Percentiles rank a stretch among this genome's conserved stretches.
Evolutionary conservation across 2,329 filamentous ascomycete genomes (phyloP).

Genomic region (Xylariaceae sp.): DNA sequence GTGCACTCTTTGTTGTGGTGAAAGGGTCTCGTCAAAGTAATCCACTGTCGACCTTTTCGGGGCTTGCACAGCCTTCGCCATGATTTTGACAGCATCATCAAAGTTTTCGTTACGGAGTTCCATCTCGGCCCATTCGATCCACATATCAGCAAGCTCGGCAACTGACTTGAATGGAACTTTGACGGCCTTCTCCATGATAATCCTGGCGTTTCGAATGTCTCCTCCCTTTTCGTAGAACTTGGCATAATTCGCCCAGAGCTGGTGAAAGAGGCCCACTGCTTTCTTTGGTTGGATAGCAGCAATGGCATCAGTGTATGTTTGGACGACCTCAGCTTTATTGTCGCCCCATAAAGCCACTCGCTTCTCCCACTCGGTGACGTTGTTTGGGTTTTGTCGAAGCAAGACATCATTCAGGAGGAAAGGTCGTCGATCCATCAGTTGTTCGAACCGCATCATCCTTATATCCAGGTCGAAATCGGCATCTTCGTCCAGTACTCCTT

Average conservation of each 20-base stretch:
- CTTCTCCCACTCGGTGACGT: constrained; percentile 96
- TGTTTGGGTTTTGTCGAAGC: constrained; percentile 93
- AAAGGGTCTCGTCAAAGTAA: constrained; percentile 94
- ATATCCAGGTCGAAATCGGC: constrained; percentile 95
- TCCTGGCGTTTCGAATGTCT: constrained; percentile 81
- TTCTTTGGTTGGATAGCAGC: constrained; percentile 93
- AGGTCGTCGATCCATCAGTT: constrained; percentile 94
- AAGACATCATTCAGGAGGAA: constrained; percentile 97
- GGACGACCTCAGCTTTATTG: constrained; percentile 88
- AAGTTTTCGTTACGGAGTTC: constrained; percentile 96
- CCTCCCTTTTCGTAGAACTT: constrained; percentile 94
- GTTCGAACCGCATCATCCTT: constrained; percentile 96
- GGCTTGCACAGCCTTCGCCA: constrained; percentile 97
- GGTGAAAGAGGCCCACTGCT: constrained; percentile 89
- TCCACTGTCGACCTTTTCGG: constrained; percentile 98
- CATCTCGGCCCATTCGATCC: constrained; percentile 99
- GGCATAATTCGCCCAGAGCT: constrained; percentile 95
- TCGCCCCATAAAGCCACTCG: constrained; percentile 94
- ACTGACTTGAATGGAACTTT: constrained; percentile 98
- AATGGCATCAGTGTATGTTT: constrained; percentile 95
- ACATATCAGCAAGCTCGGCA: constrained; percentile 95
- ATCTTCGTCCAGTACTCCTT: constrained; percentile 77
- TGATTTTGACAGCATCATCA: constrained; percentile 90
- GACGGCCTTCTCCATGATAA: constrained; percentile 97
- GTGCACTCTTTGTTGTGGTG: constrained; percentile 94